These are phyloP conservation scores for Carex scoparia DNA, from an alignment of 176 grass and related monocot genomes.

Conservation along the genomic window DNA sequence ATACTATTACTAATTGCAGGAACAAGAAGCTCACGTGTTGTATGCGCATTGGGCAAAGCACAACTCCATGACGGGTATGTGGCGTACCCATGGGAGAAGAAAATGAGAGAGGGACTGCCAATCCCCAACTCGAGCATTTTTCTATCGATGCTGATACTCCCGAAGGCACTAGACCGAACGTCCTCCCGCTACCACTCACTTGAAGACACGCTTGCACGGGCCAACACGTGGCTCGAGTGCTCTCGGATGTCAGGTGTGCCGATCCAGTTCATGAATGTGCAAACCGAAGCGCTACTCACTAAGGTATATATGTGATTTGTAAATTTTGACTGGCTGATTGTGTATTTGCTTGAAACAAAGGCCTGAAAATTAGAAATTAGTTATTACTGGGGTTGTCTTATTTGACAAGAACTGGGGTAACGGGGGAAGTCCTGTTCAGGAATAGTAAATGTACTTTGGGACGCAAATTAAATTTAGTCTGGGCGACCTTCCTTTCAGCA, in stretches of 20 bases:
- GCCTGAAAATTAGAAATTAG: background rate
- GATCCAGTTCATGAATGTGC: constrained; percentile 72
- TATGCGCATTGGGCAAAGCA: constrained; percentile 76
- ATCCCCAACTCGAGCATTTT: constrained; percentile 63
- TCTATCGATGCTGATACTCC: constrained; percentile 81
- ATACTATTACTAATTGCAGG: constrained; percentile 31
- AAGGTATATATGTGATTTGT: constrained; percentile 40
- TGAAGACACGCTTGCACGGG: constrained; percentile 79
- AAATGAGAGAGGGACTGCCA: constrained; percentile 73
- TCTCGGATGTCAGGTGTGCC: constrained; percentile 65
- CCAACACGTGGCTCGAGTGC: constrained; percentile 72
- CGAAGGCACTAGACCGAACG: constrained; percentile 51
- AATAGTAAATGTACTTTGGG: background rate
- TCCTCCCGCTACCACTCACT: constrained; percentile 67
- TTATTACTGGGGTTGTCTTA: background rate
- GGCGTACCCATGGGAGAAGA: constrained; percentile 89
- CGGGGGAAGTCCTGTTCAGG: background rate
- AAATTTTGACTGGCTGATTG: background rate
- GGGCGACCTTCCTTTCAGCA: background rate
- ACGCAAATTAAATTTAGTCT: background rate
- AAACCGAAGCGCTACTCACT: constrained; percentile 89
- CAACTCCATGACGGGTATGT: constrained; percentile 93
- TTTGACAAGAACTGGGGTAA: background rate
- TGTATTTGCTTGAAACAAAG: background rate
- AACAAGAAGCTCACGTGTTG: constrained; percentile 69